phyloP scores from a whole-genome alignment of 139 green algal species.

The Chlamydomonas schloesseri region DNA sequence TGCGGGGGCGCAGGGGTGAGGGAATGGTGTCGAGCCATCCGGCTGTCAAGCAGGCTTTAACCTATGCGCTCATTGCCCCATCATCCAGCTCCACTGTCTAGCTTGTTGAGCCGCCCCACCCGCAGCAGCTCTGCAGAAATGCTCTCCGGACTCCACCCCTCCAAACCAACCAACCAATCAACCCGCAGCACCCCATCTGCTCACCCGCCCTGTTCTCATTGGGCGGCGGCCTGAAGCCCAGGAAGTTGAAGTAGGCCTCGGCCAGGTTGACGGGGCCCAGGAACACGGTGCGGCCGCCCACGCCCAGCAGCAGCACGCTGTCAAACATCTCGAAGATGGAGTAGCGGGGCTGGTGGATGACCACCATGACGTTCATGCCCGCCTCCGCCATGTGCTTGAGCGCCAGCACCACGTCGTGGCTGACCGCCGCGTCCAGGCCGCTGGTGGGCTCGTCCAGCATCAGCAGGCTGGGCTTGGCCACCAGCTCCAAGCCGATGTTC shows the following conservation, averaged over 20 bases:
- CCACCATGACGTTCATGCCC: slow-evolving; percentile 72
- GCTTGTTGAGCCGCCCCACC: too few relatives aligned
- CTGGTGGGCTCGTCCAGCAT: slow-evolving; percentile 84
- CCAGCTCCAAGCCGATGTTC: slow-evolving; percentile 74
- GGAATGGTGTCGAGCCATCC: not conserved
- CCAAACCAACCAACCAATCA: too few relatives aligned
- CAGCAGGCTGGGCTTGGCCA: slow-evolving; percentile 77
- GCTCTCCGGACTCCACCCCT: too few relatives aligned
- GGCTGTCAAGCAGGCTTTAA: too few relatives aligned
- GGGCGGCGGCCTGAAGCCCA: slow-evolving; percentile 21
- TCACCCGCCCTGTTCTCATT: slow-evolving; percentile 29
- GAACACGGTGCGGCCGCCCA: slow-evolving; percentile 72
- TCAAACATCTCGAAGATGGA: slow-evolving; percentile 76
- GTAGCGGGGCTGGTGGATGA: slow-evolving; percentile 89
- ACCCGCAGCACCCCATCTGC: not conserved
- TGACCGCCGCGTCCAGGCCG: slow-evolving; percentile 52
- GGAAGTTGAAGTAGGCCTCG: slow-evolving; percentile 39
- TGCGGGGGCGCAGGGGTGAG: not conserved
- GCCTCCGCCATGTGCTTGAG: slow-evolving; percentile 25
- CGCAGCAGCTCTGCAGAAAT: too few relatives aligned
- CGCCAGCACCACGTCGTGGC: slow-evolving; percentile 32
- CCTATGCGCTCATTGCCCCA: too few relatives aligned
- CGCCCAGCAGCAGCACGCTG: slow-evolving; percentile 77
- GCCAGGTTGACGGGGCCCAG: slow-evolving; percentile 54
- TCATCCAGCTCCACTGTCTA: too few relatives aligned